Evolutionary conservation across 2,329 filamentous ascomycete species (phyloP), one percentile per base, ranked within the genome.

Genomic region (Neofusicoccum umdonicola): DNA sequence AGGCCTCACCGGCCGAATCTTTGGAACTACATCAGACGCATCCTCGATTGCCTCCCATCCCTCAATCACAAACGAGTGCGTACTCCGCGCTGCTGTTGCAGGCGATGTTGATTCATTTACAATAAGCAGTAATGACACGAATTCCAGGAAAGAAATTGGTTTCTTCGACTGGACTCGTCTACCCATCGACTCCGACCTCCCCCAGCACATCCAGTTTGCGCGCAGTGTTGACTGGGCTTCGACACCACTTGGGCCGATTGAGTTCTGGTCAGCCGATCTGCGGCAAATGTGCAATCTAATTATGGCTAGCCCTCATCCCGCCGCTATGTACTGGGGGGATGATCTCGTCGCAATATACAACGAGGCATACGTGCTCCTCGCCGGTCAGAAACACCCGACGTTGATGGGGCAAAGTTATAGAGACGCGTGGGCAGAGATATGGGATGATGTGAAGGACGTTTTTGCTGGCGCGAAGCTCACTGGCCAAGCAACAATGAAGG

Each of bases 121-220:
- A 69, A 39, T 5, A 1, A 76, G 74, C 69, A 61, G 47, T 54
- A 45, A 19, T 61, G 68, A 69, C 65, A 62, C 67, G 3, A 69
- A 67, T 62, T 63, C 68, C 51, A 64, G 70, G 27, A 67, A 73
- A 65, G 72, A 82, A 60, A 72, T 80, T 69, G 80, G 84, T 12
- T 90, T 87, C 37, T 94, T 93, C 72, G 92, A 96, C 75, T 95
- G 92, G 92, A 95, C 91, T 3, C 84, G 87, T 62, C 82, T 94
- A 56, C 86, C 89, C 1, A 60, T 89, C 12, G 85, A 85, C 4
- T 80, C 87, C 13, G 83, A 83, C 31, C 81, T 93, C 45, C 88
- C 90, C 1, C 78, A 82, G 8, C 91, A 95, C 72, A 89, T 94
- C 52, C 85, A 84, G 62, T 91, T 94, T 69, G 88, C 89, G 17